Percentiles rank a stretch among this genome's conserved stretches.
Conservation (phyloP, 352 stramenopile genomes). For the Thraustotheca clavata region DNA sequence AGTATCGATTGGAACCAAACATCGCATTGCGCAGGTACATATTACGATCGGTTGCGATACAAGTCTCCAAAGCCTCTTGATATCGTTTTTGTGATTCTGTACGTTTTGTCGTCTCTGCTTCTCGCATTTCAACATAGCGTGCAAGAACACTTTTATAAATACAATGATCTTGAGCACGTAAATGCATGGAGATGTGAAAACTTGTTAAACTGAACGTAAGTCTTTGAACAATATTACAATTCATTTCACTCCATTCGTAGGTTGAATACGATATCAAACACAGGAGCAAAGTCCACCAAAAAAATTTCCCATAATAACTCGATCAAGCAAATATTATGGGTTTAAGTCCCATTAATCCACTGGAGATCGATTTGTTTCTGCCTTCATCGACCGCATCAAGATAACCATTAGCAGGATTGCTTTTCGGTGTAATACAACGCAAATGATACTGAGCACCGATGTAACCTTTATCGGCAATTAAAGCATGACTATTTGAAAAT, state of each 20-base stretch:
- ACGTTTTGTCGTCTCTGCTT: neutral
- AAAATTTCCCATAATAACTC: conserved; percentile 8
- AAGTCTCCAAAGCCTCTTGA: neutral
- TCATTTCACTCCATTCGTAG: neutral
- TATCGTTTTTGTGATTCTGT: neutral
- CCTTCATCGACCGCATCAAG: neutral
- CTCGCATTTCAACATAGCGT: neutral
- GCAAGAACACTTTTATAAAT: neutral
- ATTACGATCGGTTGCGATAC: too few relatives aligned
- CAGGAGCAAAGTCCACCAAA: neutral
- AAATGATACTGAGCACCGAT: neutral
- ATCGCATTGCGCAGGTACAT: too few relatives aligned
- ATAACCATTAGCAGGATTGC: neutral
- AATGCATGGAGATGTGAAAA: neutral
- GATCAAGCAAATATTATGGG: too few relatives aligned
- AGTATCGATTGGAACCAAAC: too few relatives aligned
- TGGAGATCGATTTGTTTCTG: neutral
- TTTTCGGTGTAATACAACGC: conserved; percentile 4
- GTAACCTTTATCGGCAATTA: conserved; percentile 7
- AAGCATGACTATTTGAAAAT: neutral
- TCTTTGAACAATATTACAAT: neutral
- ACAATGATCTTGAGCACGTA: neutral
- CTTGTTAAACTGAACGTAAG: neutral
- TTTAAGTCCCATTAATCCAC: too few relatives aligned
- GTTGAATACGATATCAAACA: conserved; percentile 11